Conservation (phyloP, 1,139 yeast genomes). For the Scheffersomyces cryptocercus region DNA sequence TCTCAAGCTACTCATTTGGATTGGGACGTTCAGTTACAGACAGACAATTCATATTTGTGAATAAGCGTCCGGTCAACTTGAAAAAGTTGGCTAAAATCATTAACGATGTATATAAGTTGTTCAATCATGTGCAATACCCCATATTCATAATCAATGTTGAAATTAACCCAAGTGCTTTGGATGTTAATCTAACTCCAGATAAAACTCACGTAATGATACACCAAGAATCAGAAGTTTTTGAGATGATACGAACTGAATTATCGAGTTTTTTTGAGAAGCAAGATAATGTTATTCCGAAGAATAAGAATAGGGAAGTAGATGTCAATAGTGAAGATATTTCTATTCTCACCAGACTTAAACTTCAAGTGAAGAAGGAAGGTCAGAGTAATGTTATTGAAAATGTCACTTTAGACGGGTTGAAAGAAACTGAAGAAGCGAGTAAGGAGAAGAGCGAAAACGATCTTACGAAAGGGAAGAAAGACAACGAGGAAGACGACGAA, state of each 20-base stretch:
- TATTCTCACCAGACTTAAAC: background rate
- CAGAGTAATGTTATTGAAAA: background rate
- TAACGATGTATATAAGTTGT: constrained; percentile 71
- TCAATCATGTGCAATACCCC: constrained; percentile 75
- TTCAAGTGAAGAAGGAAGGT: background rate
- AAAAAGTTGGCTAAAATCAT: constrained; percentile 58
- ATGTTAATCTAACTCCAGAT: constrained; percentile 90
- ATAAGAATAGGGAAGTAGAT: constrained; percentile 3
- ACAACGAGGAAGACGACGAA: constrained; percentile 9
- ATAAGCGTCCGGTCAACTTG: constrained; percentile 70
- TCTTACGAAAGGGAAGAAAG: background rate
- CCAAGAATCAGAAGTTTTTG: constrained; percentile 59
- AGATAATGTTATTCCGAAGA: constrained; percentile 46
- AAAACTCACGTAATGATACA: constrained; percentile 73
- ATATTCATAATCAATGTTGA: constrained; percentile 63
- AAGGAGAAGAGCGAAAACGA: background rate
- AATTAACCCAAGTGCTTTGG: constrained; percentile 56
- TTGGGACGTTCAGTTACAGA: constrained; percentile 64
- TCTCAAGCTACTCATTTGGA: constrained; percentile 79
- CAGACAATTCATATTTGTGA: constrained; percentile 73
- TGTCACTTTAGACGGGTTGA: background rate
- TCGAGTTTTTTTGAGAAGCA: constrained; percentile 43
- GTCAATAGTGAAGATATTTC: background rate
- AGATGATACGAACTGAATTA: constrained; percentile 46
- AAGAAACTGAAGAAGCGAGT: background rate